phyloP scores from a whole-genome alignment of 192 early-diverging fungal species.

The Backusella mclennaniae region DNA sequence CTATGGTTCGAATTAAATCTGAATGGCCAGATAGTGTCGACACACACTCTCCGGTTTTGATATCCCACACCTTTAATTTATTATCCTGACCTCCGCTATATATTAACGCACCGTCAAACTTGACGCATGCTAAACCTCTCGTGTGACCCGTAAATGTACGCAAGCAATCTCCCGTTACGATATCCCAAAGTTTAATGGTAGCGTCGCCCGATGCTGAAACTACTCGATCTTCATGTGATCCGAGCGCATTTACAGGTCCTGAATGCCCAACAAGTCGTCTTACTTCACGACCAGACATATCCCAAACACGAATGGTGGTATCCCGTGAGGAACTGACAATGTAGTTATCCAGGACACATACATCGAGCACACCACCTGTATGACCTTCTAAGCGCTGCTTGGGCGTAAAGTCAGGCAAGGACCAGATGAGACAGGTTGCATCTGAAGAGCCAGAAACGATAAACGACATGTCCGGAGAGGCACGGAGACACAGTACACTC shows the following conservation, averaged over 20 bases:
- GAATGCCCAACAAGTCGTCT: conserved; percentile 79
- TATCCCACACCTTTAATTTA: conserved; percentile 68
- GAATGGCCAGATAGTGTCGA: conserved; percentile 65
- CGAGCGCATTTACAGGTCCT: conserved; percentile 94
- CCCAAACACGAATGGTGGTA: conserved; percentile 88
- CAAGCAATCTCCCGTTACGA: conserved; percentile 60
- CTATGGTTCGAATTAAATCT: conserved; percentile 81
- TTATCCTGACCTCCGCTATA: conserved; percentile 81
- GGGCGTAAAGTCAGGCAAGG: conserved; percentile 39
- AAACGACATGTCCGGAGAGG: conserved; percentile 56
- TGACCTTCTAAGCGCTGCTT: conserved; percentile 69
- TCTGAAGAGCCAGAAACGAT: conserved; percentile 89
- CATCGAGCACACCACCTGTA: conserved; percentile 77
- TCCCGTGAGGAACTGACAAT: conserved; percentile 95
- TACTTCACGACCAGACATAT: conserved; percentile 55
- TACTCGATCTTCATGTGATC: conserved; percentile 66
- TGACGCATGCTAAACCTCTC: conserved; percentile 80
- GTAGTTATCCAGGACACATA: conserved; percentile 70
- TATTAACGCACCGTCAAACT: conserved; percentile 73
- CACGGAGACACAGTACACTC: conserved; percentile 81
- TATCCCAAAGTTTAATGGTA: conserved; percentile 80
- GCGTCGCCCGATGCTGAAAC: conserved; percentile 87
- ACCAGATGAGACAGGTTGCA: conserved; percentile 81
- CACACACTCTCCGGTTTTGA: conserved; percentile 54
- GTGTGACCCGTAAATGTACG: conserved; percentile 80